Base-by-base conservation (phyloP, 441 rosid species). In the Mallotus japonicus region DNA sequence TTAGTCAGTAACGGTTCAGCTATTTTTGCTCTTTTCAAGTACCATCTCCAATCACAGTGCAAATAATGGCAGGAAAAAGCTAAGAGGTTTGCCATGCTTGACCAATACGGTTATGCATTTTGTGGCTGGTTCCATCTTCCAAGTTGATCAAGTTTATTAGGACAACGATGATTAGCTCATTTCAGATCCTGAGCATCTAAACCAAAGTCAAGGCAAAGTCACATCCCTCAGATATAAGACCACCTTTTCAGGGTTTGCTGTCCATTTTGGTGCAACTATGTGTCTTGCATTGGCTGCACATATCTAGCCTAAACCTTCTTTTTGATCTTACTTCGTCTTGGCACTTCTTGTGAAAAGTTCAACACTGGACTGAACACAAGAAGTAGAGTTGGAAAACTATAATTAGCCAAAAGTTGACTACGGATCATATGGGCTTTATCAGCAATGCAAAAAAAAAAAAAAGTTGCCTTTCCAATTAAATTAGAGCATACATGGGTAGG, bases 231-330 rank as follows among this genome's bases (percentile, higher is more conserved):
- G 32, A 14, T 17, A 5, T 8, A 5, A 4, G 8, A 42, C 46
- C 46, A 1, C 50, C 7, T 50, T 62, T 20, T 40, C 53, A 40
- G 8, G 66, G 22, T 20, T 16, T 51, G 20, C 19, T 32, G 60
- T 62, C 47, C 60, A 28, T 17, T 10, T 32, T 49, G 8, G 20
- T 4, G 58, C 57, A 61, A 49, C 55, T 8, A 47, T 14, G 4
- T 50, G 46, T 51, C 62, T 15, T 51, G 61, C 67, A 62, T 72
- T 72, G 8, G 67, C 50, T 34, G 51, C 32, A 28, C 62, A 19
- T 62, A 50, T 20, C 63, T 69, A 69, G 32, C 63, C 72, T 69
- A 69, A 69, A 69, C 61, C 60, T 50, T 22, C 32, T 65, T 53
- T 49, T 40, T 16, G 47, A 8, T 72, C 22, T 51, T 71, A 62